These are phyloP conservation scores for Casuarina cunninghamiana DNA, from an alignment of 306 rosid genomes.

Conservation along the genomic window DNA sequence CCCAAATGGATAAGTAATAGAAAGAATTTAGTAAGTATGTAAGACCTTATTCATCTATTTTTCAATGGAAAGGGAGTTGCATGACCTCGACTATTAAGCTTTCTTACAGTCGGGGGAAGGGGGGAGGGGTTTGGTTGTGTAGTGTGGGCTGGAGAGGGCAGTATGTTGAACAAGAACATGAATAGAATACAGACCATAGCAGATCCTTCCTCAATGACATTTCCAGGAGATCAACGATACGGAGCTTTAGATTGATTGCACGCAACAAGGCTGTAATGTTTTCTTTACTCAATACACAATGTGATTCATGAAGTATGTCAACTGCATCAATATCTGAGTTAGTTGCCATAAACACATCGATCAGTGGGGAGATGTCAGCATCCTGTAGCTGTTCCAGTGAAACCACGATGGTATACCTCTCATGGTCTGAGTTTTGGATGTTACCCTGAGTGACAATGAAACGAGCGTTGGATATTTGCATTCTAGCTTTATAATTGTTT, in stretches of 20 bases:
- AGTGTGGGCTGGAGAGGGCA: too few species aligned
- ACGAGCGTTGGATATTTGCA: background rate
- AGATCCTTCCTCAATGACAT: conserved; percentile 58
- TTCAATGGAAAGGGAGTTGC: conserved; percentile 14
- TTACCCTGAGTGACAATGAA: conserved; percentile 52
- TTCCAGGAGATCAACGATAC: conserved; percentile 69
- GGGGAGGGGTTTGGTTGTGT: too few species aligned
- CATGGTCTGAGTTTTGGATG: conserved; percentile 43
- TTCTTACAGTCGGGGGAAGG: background rate
- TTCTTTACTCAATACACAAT: conserved; percentile 55
- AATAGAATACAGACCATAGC: conserved; percentile 49
- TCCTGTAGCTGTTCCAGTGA: conserved; percentile 63
- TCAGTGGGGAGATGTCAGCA: conserved; percentile 59
- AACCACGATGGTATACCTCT: conserved; percentile 53
- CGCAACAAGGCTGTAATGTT: conserved; percentile 63
- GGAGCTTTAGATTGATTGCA: conserved; percentile 65
- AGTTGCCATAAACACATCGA: conserved; percentile 51
- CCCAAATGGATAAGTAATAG: conserved; percentile 25
- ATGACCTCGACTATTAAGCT: conserved; percentile 7
- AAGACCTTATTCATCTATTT: conserved; percentile 7
- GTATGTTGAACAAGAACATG: background rate
- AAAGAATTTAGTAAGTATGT: conserved; percentile 8
- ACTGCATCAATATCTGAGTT: conserved; percentile 71
- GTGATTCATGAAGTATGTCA: conserved; percentile 58
- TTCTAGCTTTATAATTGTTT: conserved; percentile 5